Percentiles rank a stretch among this genome's conserved stretches.
phyloP scores from a whole-genome alignment of 805 yeast genomes.

The Ogataea trehaloabstinens region DNA sequence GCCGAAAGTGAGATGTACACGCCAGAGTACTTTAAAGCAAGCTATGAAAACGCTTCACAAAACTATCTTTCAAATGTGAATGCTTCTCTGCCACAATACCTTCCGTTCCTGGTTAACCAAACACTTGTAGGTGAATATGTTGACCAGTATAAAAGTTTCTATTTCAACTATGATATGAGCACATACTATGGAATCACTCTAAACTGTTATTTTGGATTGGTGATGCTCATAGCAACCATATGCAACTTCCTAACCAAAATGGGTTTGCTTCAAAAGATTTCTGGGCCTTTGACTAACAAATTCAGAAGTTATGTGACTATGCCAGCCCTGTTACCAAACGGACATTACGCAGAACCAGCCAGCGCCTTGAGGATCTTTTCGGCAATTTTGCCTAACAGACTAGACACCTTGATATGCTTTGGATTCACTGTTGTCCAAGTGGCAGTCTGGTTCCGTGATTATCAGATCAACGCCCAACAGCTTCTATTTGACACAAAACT shows the following conservation, averaged over 20 bases:
- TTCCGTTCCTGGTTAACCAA: slow-evolving; percentile 15
- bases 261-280: slow-evolving; percentile 29
- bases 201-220: slow-evolving; percentile 38
- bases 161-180: slow-evolving; percentile 26
- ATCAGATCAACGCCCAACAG: slow-evolving; percentile 10
- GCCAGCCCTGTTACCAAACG: slow-evolving; percentile 37
- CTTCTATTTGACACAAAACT: slow-evolving; percentile 30
- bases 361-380: slow-evolving; percentile 18
- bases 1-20: not conserved
- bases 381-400: slow-evolving; percentile 31
- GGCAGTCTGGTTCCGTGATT: slow-evolving; percentile 20
- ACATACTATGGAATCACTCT: slow-evolving; percentile 35
- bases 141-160: slow-evolving; percentile 15
- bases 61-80: slow-evolving; percentile 11
- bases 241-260: slow-evolving; percentile 31
- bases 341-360: slow-evolving; percentile 14
- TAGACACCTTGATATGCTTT: slow-evolving; percentile 30
- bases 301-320: slow-evolving; percentile 35
- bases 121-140: slow-evolving; percentile 3
- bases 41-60: slow-evolving; percentile 32
- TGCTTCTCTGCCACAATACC: slow-evolving; percentile 11
- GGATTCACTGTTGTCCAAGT: slow-evolving; percentile 27
- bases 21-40: slow-evolving; percentile 9
- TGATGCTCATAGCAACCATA: slow-evolving; percentile 36
- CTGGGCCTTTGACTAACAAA: slow-evolving; percentile 32